Evolutionary conservation across 306 rosid genomes (phyloP).

Genomic region (Prunus fruticosa): DNA sequence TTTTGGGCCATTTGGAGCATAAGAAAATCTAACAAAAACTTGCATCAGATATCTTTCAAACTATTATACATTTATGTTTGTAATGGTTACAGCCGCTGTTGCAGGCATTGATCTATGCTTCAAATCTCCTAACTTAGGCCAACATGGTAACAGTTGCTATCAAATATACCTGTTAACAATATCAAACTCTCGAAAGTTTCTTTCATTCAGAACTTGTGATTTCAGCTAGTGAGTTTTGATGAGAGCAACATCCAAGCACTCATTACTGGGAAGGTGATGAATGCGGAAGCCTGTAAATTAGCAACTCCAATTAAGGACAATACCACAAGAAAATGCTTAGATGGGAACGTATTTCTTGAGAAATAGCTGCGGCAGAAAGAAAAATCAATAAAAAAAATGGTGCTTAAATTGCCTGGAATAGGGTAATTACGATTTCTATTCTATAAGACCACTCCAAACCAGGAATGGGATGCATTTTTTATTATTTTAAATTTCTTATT

Average conservation of each 20-base stretch:
- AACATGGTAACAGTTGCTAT: neutral
- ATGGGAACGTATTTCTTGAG: neutral
- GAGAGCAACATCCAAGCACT: conserved; percentile 75
- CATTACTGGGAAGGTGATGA: conserved; percentile 65
- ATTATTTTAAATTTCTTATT: too few relatives aligned
- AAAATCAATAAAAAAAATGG: neutral
- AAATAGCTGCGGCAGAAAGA: neutral
- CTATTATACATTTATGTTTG: neutral
- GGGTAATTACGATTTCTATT: neutral
- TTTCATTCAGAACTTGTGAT: conserved; percentile 6
- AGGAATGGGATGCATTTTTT: too few relatives aligned
- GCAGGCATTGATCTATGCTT: neutral
- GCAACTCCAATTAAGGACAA: conserved; percentile 23
- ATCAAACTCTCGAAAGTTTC: conserved; percentile 1
- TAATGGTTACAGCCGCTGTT: neutral
- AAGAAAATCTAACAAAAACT: too few relatives aligned
- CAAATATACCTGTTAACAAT: conserved; percentile 18
- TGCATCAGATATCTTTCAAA: neutral
- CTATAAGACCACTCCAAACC: too few relatives aligned
- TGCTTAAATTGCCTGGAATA: neutral
- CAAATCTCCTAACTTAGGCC: neutral
- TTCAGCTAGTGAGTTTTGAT: conserved; percentile 34
- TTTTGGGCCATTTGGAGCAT: too few relatives aligned
- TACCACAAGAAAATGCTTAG: neutral
- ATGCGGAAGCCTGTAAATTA: conserved; percentile 70